phyloP scores from a whole-genome alignment of 176 grass and related monocot species.

The Musa troglodytarum region DNA sequence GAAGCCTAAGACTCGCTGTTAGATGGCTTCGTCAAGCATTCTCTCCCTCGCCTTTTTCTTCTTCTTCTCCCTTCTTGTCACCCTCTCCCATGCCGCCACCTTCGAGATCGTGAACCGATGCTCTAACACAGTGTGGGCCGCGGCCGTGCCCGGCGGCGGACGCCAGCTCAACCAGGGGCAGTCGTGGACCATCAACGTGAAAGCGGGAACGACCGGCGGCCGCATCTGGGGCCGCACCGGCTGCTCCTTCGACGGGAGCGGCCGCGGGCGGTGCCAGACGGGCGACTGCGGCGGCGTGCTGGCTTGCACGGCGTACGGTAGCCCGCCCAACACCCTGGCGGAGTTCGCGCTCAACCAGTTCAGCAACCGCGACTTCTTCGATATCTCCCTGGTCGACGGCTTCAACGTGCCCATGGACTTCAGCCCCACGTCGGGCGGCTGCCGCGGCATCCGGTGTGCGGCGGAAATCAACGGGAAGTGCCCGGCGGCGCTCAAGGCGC shows the following conservation, averaged over 20 bases:
- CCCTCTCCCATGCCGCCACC: not conserved
- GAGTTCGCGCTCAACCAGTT: slow-evolving; percentile 38
- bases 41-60: not conserved
- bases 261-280: slow-evolving; percentile 30
- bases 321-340: slow-evolving; percentile 34
- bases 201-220: not conserved
- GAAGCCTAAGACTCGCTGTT: not conserved
- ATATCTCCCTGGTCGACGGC: slow-evolving; percentile 50
- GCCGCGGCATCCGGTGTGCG: slow-evolving; percentile 14
- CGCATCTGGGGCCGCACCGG: slow-evolving; percentile 1
- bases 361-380: slow-evolving; percentile 19
- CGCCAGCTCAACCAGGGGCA: not conserved
- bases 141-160: not conserved
- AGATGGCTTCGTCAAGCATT: not conserved
- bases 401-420: slow-evolving; percentile 59
- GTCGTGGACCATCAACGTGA: not conserved
- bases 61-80: not conserved
- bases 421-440: slow-evolving; percentile 11
- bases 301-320: slow-evolving; percentile 16
- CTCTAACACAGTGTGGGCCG: not conserved
- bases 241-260: slow-evolving; percentile 39
- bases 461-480: slow-evolving; percentile 28
- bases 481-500: slow-evolving; percentile 6
- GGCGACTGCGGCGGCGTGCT: slow-evolving; percentile 47
- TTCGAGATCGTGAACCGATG: not conserved